phyloP scores from a whole-genome alignment of 2,329 filamentous ascomycete genomes.

The Hypocreales sp. region DNA sequence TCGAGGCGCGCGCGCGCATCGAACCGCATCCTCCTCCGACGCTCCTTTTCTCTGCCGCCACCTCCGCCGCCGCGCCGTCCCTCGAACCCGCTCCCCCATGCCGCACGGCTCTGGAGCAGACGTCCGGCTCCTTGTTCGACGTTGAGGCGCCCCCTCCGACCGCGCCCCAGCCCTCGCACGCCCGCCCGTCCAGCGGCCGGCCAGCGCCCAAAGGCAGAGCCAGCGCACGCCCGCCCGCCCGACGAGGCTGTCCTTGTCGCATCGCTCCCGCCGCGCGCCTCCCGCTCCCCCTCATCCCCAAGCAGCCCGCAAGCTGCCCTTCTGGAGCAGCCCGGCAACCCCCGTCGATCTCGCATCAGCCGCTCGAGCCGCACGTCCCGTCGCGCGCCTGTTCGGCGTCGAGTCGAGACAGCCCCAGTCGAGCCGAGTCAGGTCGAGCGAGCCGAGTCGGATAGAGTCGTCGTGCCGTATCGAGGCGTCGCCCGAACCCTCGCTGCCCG shows the following conservation, averaged over 20 bases:
- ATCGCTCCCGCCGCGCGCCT: background rate
- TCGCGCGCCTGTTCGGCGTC: conserved; percentile 1
- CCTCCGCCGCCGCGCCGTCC: background rate
- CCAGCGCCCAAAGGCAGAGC: too few relatives aligned
- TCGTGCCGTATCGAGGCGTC: background rate
- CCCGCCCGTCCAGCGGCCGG: too few relatives aligned
- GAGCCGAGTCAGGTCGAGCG: too few relatives aligned
- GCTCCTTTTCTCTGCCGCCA: background rate
- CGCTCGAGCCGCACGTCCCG: too few relatives aligned
- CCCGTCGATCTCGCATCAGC: too few relatives aligned
- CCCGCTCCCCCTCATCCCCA: background rate
- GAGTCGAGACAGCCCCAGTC: background rate
- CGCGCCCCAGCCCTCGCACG: background rate
- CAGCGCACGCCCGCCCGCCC: background rate
- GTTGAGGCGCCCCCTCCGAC: background rate
- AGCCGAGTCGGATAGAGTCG: too few relatives aligned
- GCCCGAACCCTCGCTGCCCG: conserved; percentile 6
- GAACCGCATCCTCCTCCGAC: too few relatives aligned
- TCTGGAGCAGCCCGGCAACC: too few relatives aligned
- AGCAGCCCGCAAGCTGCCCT: background rate
- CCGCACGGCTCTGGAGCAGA: background rate
- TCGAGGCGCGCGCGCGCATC: too few relatives aligned
- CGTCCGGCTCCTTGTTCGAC: background rate
- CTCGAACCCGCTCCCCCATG: conserved; percentile 1
- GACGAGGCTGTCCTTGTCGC: conserved; percentile 1